Percentiles rank a stretch among this genome's conserved stretches.
phyloP scores from a whole-genome alignment of 225 moss, liverwort and hornwort genomes.

The Polytrichum formosum region DNA sequence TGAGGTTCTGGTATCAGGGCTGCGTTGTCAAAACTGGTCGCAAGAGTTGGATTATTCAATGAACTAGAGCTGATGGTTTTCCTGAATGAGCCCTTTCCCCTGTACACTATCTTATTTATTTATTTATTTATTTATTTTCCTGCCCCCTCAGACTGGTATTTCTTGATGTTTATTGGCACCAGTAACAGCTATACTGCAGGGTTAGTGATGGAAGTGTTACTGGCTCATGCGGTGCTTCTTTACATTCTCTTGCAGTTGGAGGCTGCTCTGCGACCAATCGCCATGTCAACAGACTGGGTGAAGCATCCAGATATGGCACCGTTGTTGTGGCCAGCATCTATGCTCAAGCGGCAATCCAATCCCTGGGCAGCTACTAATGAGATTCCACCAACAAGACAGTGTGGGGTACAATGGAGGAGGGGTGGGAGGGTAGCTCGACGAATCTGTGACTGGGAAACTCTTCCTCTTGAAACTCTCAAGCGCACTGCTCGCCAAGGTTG shows the following conservation, averaged over 20 bases:
- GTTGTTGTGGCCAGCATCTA: conserved; percentile 62
- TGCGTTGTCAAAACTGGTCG: too few relatives aligned
- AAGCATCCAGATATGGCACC: conserved; percentile 78
- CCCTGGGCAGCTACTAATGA: conserved; percentile 26
- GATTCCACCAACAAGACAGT: conserved; percentile 42
- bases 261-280: conserved; percentile 67
- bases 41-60: too few relatives aligned
- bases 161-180: too few relatives aligned
- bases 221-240: background rate
- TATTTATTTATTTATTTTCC: too few relatives aligned
- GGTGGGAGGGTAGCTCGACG: conserved; percentile 77
- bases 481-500: conserved; percentile 87
- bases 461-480: conserved; percentile 50
- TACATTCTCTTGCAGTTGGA: conserved; percentile 57
- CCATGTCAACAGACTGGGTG: conserved; percentile 79
- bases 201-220: too few relatives aligned
- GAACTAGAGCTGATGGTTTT: too few relatives aligned
- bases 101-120: too few relatives aligned
- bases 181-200: too few relatives aligned
- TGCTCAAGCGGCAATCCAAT: conserved; percentile 55
- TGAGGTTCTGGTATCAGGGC: too few relatives aligned
- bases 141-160: too few relatives aligned
- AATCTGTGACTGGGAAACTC: conserved; percentile 87
- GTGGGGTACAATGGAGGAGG: conserved; percentile 89
- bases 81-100: too few relatives aligned